Evolutionary conservation across 192 early-diverging fungal species (phyloP).

Genomic region (Gigaspora rosea): DNA sequence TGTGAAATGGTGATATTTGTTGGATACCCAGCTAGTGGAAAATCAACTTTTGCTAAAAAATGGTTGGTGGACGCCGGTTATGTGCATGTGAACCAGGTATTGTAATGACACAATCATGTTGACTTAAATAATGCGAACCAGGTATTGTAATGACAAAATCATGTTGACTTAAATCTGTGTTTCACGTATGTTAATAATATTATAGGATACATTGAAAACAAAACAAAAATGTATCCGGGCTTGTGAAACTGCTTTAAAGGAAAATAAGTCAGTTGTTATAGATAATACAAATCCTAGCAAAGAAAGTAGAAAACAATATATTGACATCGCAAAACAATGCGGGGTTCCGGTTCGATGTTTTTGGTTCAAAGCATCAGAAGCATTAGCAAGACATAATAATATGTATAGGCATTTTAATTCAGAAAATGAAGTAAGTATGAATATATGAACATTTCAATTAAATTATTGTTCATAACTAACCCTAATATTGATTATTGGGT

Average conservation of each 20-base stretch:
- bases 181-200: not conserved
- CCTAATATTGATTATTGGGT: not conserved
- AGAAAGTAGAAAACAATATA: constrained; percentile 61
- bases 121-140: too few species aligned
- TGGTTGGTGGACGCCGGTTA: constrained; percentile 67
- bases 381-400: constrained; percentile 80
- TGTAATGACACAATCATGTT: not conserved
- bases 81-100: constrained; percentile 68
- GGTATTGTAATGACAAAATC: too few species aligned
- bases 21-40: constrained; percentile 85
- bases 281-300: constrained; percentile 83
- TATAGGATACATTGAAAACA: constrained; percentile 78
- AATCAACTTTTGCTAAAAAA: constrained; percentile 69
- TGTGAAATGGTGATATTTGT: constrained; percentile 74
- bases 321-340: constrained; percentile 59
- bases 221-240: constrained; percentile 71
- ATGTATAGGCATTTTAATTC: constrained; percentile 56
- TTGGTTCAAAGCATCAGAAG: constrained; percentile 55
- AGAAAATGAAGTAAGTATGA: not conserved
- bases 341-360: constrained; percentile 64
- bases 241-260: constrained; percentile 51
- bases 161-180: too few species aligned
- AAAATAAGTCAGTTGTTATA: constrained; percentile 68
- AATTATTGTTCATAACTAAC: not conserved
- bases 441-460: not conserved